A percentile compares a stretch with the other conserved stretches of the same genome.
Conservation (phyloP, 192 early-diverging fungal species). For the Coemansia guatemalensis region DNA sequence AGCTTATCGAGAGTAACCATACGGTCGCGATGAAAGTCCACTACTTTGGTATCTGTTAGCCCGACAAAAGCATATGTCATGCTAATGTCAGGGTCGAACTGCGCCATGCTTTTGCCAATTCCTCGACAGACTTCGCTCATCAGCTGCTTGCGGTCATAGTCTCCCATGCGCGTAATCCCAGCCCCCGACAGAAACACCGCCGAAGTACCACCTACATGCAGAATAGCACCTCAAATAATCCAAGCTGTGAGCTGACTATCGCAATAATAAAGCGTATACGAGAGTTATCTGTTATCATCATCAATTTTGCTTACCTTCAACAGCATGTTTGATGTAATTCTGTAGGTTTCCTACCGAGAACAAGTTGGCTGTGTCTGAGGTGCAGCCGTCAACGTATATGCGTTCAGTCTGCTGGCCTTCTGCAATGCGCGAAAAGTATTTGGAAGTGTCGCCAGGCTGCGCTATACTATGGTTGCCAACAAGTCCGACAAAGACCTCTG, state of each 20-base stretch:
- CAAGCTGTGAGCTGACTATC: too few relatives aligned
- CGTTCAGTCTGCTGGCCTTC: constrained; percentile 14
- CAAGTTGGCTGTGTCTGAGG: constrained; percentile 18
- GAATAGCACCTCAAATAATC: not conserved
- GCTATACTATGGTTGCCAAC: constrained; percentile 36
- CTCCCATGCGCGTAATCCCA: constrained; percentile 34
- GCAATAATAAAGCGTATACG: not conserved
- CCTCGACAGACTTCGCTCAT: constrained; percentile 31
- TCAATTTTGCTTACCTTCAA: constrained; percentile 31
- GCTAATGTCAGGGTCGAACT: constrained; percentile 43
- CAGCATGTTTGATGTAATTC: constrained; percentile 40
- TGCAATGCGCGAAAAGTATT: constrained; percentile 34
- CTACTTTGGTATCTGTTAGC: constrained; percentile 40
- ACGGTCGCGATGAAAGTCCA: constrained; percentile 47
- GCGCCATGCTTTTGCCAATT: constrained; percentile 37
- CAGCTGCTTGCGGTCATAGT: constrained; percentile 43
- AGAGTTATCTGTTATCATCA: not conserved
- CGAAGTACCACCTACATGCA: constrained; percentile 37
- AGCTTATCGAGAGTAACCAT: constrained; percentile 26
- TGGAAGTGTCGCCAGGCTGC: constrained; percentile 48
- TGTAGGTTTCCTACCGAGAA: constrained; percentile 24
- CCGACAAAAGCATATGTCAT: constrained; percentile 55
- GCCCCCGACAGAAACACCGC: constrained; percentile 48
- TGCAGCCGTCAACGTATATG: constrained; percentile 50
- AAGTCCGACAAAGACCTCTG: constrained; percentile 43